Evolutionary conservation across 306 rosid genomes (phyloP), one percentile per base, ranked within the genome.

Genomic region (Vachellia pachyceras): DNA sequence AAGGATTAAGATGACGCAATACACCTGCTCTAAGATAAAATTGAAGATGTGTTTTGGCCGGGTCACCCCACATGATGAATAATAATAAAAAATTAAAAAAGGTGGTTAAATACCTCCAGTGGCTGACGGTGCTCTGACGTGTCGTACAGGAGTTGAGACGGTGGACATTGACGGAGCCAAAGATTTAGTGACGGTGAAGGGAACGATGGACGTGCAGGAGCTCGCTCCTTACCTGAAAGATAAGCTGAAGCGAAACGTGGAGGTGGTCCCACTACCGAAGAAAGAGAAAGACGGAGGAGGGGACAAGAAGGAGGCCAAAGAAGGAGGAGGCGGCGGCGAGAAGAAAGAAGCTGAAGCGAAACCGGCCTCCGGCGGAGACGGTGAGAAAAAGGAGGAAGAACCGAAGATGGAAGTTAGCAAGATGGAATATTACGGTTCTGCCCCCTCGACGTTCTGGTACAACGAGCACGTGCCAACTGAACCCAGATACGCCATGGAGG

Each of bases 161-260:
- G 97, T 92, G 47, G 66, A 57, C 9, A 5, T 86, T 5, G 97
- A 92, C 54, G 87, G 36, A 50, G 81, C 65, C 12, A 95, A 95
- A 20, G 97, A 95, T 44, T 82, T 90, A 68, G 95, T 95, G 4
- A 85, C 85, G 1, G 87, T 95, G 22, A 88, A 82, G 61, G 98
- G 98, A 68, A 72, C 83, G 0, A 88, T 92, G 91, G 94, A 89
- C 20, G 80, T 23, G 7, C 86, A 89, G 55, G 89, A 64, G 1
- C 82, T 92, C 3, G 83, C 81, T 12, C 76, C 94, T 0, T 90
- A 86, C 66, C 81, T 95, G 69, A 75, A 25, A 0, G 87, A 80
- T 17, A 95, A 89, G 84, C 86, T 95, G 41, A 89, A 80, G 78
- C 74, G 97, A 55, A 82, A 57, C 10, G 95, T 95, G 8, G 98